Conservation (phyloP, 108 stramenopile species). For the Aureococcus anophagefferens region DNA sequence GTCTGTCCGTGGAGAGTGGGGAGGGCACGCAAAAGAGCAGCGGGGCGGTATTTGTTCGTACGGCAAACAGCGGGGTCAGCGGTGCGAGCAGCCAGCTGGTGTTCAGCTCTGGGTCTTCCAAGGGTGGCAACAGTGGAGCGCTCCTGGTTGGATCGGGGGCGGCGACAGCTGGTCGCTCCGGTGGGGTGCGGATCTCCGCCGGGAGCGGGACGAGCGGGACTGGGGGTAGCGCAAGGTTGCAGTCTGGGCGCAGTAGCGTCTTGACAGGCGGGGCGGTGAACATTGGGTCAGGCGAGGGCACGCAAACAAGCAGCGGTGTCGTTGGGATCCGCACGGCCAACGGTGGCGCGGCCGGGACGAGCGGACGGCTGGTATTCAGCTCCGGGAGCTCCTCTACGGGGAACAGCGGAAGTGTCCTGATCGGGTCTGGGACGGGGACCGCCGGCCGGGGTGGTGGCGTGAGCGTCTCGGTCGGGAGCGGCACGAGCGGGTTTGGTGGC, state of each 20-base stretch:
- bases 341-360: neutral
- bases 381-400: neutral
- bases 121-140: neutral
- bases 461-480: neutral
- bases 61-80: neutral
- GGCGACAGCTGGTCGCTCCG: neutral
- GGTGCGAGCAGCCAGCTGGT: neutral
- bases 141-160: neutral
- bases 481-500: conserved; percentile 3
- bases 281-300: neutral
- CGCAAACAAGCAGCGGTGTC: neutral
- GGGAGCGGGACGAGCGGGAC: conserved; percentile 4
- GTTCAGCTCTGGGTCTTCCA: neutral
- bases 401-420: neutral
- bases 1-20: neutral
- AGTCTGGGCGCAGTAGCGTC: too few relatives aligned
- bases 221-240: neutral
- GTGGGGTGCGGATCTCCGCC: neutral
- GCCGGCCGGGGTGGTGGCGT: neutral
- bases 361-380: neutral
- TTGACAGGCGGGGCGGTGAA: neutral
- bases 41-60: neutral
- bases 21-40: neutral
- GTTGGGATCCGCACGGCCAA: neutral
- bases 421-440: conserved; percentile 8